Percentiles rank a stretch among this genome's conserved stretches.
phyloP scores from a whole-genome alignment of 192 early-diverging fungal genomes.

The Coemansia sp. region DNA sequence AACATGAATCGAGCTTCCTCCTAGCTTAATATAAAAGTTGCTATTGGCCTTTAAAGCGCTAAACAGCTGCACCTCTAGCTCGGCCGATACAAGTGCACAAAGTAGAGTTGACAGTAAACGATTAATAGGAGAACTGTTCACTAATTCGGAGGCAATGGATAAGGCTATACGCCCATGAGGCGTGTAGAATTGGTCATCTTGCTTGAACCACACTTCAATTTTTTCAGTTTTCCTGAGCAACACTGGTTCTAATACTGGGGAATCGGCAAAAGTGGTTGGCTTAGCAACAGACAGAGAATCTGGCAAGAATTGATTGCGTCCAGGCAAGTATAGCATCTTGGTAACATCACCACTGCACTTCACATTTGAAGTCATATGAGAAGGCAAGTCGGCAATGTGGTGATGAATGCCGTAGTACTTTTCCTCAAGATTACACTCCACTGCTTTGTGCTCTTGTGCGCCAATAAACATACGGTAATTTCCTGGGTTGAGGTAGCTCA shows the following conservation, averaged over 20 bases:
- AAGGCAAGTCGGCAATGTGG: slow-evolving; percentile 31
- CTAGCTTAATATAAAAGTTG: too few relatives aligned
- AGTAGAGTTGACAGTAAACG: too few relatives aligned
- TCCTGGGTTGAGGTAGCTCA: slow-evolving; percentile 57
- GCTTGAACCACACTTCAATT: neutral
- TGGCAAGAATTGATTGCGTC: slow-evolving; percentile 4
- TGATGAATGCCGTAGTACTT: slow-evolving; percentile 81
- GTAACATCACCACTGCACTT: neutral
- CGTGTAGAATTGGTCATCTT: neutral
- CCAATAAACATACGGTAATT: slow-evolving; percentile 57
- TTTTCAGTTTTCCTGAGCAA: neutral
- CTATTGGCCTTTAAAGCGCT: too few relatives aligned
- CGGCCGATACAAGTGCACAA: too few relatives aligned
- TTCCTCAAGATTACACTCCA: slow-evolving; percentile 54
- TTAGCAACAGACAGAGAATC: slow-evolving; percentile 21
- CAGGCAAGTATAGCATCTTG: neutral
- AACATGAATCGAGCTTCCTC: too few relatives aligned
- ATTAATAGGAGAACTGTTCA: too few relatives aligned
- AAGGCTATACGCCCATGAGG: too few relatives aligned
- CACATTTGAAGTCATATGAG: neutral
- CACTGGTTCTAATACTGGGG: slow-evolving; percentile 6
- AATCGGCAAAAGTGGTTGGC: neutral
- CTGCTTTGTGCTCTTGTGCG: slow-evolving; percentile 24
- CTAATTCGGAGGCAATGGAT: too few relatives aligned
- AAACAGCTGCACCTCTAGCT: too few relatives aligned